Evolutionary conservation across 1,284 basidiomycete genomes (phyloP).

Genomic region (Dichomitus squalens): DNA sequence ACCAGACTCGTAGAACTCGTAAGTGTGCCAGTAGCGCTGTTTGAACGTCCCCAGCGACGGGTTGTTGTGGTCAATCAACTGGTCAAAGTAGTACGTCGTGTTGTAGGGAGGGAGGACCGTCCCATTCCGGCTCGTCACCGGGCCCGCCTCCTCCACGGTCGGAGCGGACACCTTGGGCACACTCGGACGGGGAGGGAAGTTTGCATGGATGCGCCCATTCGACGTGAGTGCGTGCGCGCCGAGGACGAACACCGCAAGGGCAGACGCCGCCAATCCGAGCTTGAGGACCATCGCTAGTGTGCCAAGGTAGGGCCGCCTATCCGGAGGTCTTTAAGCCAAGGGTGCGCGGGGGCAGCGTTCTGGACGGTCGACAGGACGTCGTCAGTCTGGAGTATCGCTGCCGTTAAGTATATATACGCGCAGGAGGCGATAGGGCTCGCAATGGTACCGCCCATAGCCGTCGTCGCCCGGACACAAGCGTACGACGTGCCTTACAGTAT

Average conservation of each 20-base stretch:
- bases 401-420: too few species aligned
- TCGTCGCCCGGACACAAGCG: too few species aligned
- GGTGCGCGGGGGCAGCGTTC: neutral
- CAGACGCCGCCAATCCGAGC: conserved; percentile 4
- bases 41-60: conserved; percentile 76
- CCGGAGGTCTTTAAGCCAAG: too few species aligned
- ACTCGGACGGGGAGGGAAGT: conserved; percentile 20
- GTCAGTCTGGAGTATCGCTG: too few species aligned
- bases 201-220: conserved; percentile 30
- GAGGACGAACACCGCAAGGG: conserved; percentile 17
- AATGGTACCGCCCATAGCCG: too few species aligned
- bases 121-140: conserved; percentile 30
- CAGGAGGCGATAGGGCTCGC: too few species aligned
- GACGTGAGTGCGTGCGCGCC: conserved; percentile 16
- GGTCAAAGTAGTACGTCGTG: conserved; percentile 63
- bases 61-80: conserved; percentile 73
- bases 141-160: conserved; percentile 7
- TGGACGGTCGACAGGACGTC: neutral
- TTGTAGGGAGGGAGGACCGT: conserved; percentile 33
- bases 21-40: conserved; percentile 72
- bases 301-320: neutral
- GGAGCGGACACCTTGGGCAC: neutral
- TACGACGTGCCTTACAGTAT: too few species aligned
- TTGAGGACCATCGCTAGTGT: neutral
- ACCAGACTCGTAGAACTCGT: conserved; percentile 63